These are phyloP conservation scores for Aspergillus arachidicola DNA, from an alignment of 2,329 filamentous ascomycete species.

Conservation along the genomic window DNA sequence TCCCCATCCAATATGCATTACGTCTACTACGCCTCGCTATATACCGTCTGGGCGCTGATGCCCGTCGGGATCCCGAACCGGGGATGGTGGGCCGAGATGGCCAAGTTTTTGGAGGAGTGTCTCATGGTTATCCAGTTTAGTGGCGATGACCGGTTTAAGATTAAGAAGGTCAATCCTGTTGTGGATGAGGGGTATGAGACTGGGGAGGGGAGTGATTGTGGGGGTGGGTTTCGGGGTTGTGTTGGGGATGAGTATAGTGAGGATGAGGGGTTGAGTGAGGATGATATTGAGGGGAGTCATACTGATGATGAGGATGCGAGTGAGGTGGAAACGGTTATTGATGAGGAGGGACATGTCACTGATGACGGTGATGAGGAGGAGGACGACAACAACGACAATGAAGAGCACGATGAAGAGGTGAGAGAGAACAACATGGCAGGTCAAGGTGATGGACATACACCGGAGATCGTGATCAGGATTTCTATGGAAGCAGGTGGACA, in stretches of 20 bases:
- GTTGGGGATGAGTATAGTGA: not conserved
- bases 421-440: not conserved
- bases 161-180: not conserved
- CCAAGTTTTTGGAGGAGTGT: not conserved
- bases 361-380: not conserved
- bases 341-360: not conserved
- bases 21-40: not conserved
- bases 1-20: not conserved
- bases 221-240: not conserved
- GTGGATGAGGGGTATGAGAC: not conserved
- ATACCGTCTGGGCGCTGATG: not conserved
- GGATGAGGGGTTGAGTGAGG: not conserved
- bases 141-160: not conserved
- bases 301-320: not conserved
- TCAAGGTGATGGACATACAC: not conserved
- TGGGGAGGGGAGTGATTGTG: not conserved
- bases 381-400: no score
- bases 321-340: not conserved
- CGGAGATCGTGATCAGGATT: not conserved
- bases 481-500: no score
- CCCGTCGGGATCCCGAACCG: not conserved
- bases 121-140: not conserved
- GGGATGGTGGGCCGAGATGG: not conserved
- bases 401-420: not conserved
- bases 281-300: not conserved